Evolutionary conservation across 306 rosid species (phyloP).

Genomic region (Cajanus cajan): DNA sequence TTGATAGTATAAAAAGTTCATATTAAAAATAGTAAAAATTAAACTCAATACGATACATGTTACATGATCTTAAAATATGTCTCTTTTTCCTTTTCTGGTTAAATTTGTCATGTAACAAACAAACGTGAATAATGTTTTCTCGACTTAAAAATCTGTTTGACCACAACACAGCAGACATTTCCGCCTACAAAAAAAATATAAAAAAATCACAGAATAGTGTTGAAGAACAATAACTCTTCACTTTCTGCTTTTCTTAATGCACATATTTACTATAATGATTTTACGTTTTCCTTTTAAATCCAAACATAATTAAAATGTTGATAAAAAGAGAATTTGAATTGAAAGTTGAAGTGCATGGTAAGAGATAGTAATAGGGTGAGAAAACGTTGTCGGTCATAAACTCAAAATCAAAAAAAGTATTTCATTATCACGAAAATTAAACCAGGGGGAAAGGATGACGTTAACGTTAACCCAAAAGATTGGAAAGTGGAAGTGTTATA

Average conservation of each 20-base stretch:
- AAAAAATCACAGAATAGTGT: background rate
- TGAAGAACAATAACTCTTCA: background rate
- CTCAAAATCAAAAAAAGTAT: slow-evolving; percentile 25
- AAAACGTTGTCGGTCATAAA: slow-evolving; percentile 15
- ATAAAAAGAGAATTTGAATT: background rate
- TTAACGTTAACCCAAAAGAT: slow-evolving; percentile 21
- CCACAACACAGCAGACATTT: background rate
- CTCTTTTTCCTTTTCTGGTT: background rate
- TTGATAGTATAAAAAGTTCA: no score
- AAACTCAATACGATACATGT: no score
- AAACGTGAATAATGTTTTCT: slow-evolving; percentile 21
- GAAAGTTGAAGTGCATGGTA: background rate
- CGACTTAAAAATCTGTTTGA: background rate
- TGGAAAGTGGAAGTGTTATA: slow-evolving; percentile 18
- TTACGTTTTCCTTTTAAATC: background rate
- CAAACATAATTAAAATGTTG: background rate
- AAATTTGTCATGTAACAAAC: slow-evolving; percentile 22
- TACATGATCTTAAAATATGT: background rate
- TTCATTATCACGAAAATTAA: slow-evolving; percentile 28
- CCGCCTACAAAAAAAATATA: background rate
- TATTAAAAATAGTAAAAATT: no score
- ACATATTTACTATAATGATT: background rate
- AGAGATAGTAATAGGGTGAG: background rate
- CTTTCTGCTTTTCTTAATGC: background rate
- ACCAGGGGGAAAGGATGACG: slow-evolving; percentile 12